Evolutionary conservation across 2,329 filamentous ascomycete species (phyloP), one percentile per base, ranked within the genome.

Genomic region (Amauroascus verrucosus): DNA sequence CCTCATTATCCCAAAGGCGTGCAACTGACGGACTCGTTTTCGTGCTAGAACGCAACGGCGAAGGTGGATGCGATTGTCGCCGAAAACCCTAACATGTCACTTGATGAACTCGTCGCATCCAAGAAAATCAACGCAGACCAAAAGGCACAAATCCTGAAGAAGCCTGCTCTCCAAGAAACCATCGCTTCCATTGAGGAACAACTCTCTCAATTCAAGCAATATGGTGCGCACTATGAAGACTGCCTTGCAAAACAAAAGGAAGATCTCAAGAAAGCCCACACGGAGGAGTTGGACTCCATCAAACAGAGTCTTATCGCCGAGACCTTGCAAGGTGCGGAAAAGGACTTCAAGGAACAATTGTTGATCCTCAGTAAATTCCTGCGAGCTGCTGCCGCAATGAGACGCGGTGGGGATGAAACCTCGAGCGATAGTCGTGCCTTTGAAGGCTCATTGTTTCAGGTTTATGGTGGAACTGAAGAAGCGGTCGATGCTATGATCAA

Each of bases 41-140:
- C 9, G 30, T 28, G 22, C 45, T 35, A 81, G 77, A 78, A 78
- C 60, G 73, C 74, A 53, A 79, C 77, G 61, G 68, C 77, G 52
- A 84, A 82, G 67, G 75, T 81, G 60, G 79, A 84, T 59, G 66
- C 74, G 16, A 78, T 83, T 60, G 67, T 83, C 58, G 75, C 76
- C 52, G 81, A 82, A 58, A 77, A 83, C 65, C 78, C 79, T 5
- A 74, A 71, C 55, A 73, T 77, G 57, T 75, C 79, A 5, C 75
- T 84, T 41, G 80, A 84, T 58, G 77, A 83, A n/a, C 75, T 84
- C 37, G 76, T 84, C 45, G 73, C 73, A 1, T 68, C 76, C 51
- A 80, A 79, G 68, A 83, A 82, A 67, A 80, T 84, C 71, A 84
- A 84, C 63, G 63, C 69, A 57, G 81, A 84, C 63, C 81, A 84